phyloP scores from a whole-genome alignment of 805 yeast genomes.

The Sugiyamaella floridensis region DNA sequence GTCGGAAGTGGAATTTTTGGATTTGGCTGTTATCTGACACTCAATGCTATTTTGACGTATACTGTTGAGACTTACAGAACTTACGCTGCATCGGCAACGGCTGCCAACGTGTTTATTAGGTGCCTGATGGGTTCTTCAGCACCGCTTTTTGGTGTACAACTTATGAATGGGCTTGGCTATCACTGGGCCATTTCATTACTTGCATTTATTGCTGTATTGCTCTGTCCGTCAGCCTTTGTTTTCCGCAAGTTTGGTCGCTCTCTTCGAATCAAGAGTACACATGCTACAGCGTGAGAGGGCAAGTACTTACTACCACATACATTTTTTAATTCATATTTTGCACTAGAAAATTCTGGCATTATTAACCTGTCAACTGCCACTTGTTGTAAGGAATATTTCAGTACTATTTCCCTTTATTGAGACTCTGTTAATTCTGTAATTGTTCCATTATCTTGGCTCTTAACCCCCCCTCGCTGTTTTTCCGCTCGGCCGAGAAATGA shows the following conservation, averaged over 20 bases:
- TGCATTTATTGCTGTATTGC: conserved; percentile 42
- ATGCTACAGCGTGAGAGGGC: conserved; percentile 1
- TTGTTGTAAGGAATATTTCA: too few species aligned
- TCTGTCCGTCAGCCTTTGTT: conserved; percentile 54
- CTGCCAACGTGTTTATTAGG: conserved; percentile 77
- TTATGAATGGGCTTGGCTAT: conserved; percentile 62
- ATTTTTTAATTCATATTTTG: too few species aligned
- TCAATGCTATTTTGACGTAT: conserved; percentile 28
- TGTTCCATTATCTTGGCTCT: too few species aligned
- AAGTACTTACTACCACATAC: too few species aligned
- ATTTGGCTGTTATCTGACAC: conserved; percentile 32
- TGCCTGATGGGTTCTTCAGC: conserved; percentile 69
- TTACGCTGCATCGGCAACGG: conserved; percentile 73
- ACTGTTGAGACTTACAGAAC: conserved; percentile 31
- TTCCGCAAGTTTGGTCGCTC: conserved; percentile 37
- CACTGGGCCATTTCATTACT: conserved; percentile 66
- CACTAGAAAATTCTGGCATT: too few species aligned
- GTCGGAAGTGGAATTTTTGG: conserved; percentile 51
- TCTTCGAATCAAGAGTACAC: conserved; percentile 27
- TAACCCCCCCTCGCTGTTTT: too few species aligned
- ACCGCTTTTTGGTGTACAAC: conserved; percentile 79
- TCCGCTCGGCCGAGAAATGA: too few species aligned
- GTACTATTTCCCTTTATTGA: too few species aligned
- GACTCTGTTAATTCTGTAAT: too few species aligned
- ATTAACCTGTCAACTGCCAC: too few species aligned